Base-by-base conservation (phyloP, 345 rosid species). In the Arabidopsis arenosa region DNA sequence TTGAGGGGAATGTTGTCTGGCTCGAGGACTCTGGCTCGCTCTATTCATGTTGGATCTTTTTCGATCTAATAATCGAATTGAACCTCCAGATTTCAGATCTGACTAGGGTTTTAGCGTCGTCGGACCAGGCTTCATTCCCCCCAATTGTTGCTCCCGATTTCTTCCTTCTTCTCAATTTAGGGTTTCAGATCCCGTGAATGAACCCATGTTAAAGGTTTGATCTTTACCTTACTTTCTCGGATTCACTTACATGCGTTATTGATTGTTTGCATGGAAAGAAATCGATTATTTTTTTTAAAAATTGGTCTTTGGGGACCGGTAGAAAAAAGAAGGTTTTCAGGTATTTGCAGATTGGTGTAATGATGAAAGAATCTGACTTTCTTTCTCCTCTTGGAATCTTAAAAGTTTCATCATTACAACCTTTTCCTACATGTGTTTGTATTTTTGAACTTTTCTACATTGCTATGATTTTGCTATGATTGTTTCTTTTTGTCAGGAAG, bases 61-160 rank as follows among this genome's bases (percentile, higher is more conserved):
- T 77, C 53, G 76, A 68, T 77, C 15, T 28, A 15, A 1, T 15
- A 10, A 33, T 57, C 64, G 41, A 54, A 71, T 28, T 41, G 32
- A 44, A 44, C 15, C 36, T 59, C 6, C 15, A 35, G 56, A 43
- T 36, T 49, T 37, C 23, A 76, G 84, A 82, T 80, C 79, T 63
- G 73, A 62, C 41, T 18, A 75, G 52, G 75, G 57, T 62, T 68
- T 55, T 67, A 78, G 97, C 13, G 91, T 85, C 86, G 85, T 91
- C 95, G 97, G 97, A 91, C 97, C 97, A 91, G 97, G 97, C 97
- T 91, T 91, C 95, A 89, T 91, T 88, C 97, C 95, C 93, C 95
- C 90, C 92, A 91, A 89, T 85, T 82, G 55, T 75, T 80, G 86
- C 86, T 86, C 82, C 85, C 84, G 56, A 4, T 9, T 18, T 67